Base-by-base conservation (phyloP, 2,329 filamentous ascomycete genomes). In the Geosmithia putterillii region DNA sequence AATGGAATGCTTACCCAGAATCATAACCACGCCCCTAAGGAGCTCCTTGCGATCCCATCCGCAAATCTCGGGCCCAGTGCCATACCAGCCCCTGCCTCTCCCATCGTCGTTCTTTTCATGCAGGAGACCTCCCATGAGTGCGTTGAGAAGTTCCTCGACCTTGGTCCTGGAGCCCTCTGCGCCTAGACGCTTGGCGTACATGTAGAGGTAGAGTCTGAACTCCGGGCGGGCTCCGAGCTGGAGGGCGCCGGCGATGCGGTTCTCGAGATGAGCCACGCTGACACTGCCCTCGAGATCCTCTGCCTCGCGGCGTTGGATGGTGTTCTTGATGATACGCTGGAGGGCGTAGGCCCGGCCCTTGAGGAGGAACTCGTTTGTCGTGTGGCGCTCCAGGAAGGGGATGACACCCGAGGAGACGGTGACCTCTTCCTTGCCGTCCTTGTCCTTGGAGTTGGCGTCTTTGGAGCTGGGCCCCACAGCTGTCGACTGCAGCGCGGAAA, bases 151-250 rank as follows among this genome's bases (percentile, higher is more conserved):
- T 65, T 98, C 94, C 58, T 96, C 90, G 2, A 95, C 88, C 65
- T 98, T 98, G 45, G 78, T 73, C 51, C 83, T 79, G 42, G 90
- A 67, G 0, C 88, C 88, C 60, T 98, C 94, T 0, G 88, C 87
- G 1, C 92, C 92, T 6, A 98, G 76, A 1, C 92, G 81, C 66
- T 95, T 96, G 3, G 89, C 90, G 56, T 98, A 98, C 88, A 96
- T 96, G 55, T 88, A 83, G n/a, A 98, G 68, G 56, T 96, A 96
- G 1, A 95, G 71, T 45, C 87, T 79, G 65, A 96, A 98, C 59
- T 98, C 92, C 46, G 96, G 89, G 52, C 80, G 83, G 0, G 92
- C 83, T 3, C 83, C 86, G 1, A 98, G 68, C 46, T 86, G 83
- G 57, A 94, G 66, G 0, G 92, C 86, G 4, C 87, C 94, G 2